Conservation (phyloP, 129 eudicot species). For the Flaveria brownii region DNA sequence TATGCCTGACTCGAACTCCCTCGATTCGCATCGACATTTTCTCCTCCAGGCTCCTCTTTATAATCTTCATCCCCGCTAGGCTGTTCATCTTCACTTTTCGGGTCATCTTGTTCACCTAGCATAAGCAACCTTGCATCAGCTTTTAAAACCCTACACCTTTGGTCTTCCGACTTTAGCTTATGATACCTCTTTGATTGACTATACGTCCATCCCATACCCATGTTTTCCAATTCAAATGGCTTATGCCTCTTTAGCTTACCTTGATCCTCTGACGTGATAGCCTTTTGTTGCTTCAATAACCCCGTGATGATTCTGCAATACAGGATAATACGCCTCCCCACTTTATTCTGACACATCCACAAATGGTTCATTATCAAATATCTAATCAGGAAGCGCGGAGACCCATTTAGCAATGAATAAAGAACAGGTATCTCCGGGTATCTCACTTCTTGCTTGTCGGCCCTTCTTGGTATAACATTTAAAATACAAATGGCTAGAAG, state of each 20-base stretch:
- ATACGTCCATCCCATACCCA: not conserved
- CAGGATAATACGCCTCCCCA: not conserved
- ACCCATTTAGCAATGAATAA: too few relatives aligned
- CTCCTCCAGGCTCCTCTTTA: not conserved
- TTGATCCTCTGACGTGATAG: not conserved
- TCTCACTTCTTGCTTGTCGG: too few relatives aligned
- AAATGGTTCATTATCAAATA: too few relatives aligned
- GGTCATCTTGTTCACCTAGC: not conserved
- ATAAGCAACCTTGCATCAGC: not conserved
- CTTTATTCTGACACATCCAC: not conserved
- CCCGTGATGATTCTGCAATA: not conserved
- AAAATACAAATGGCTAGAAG: too few relatives aligned
- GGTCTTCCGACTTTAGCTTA: not conserved
- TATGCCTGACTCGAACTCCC: too few relatives aligned
- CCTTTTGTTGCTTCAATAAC: not conserved
- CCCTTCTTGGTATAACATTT: too few relatives aligned
- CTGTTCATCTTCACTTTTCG: not conserved
- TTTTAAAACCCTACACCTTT: not conserved
- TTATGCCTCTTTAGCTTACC: not conserved
- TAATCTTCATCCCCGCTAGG: not conserved
- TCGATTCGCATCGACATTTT: too few relatives aligned
- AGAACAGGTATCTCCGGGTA: too few relatives aligned
- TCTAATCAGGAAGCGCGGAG: too few relatives aligned
- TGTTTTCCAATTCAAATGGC: not conserved
- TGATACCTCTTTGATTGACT: not conserved